Base-by-base conservation (phyloP, 2,329 filamentous ascomycete genomes). In the Trichophyton schoenleinii region DNA sequence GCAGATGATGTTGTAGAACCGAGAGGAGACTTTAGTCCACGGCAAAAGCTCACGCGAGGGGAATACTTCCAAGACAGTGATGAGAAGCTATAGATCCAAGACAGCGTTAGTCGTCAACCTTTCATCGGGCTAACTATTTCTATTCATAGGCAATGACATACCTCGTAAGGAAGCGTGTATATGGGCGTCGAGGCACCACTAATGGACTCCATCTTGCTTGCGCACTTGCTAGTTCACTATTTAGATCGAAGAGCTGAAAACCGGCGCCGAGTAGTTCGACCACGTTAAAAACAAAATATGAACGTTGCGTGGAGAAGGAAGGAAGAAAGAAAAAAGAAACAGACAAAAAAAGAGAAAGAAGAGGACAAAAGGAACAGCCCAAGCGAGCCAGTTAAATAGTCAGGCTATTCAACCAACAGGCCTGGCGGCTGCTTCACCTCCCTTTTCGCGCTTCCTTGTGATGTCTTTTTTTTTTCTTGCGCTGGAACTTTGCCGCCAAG, bases 1-100 rank as follows among this genome's bases (percentile, higher is more conserved):
- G 52, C 52, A 55, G 52, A 55, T 55, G 13, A 55, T 36, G 13
- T 55, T 55, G 52, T 55, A 55, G 52, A 55, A 55, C 28, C 31
- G 52, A 36, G 52, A 55, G 6, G 52, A 55, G 15, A 55, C 52
- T 7, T 34, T 34, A 1, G 52, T 55, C 52, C 52, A 55, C 6
- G 28, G 52, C 52, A 55, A 18, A 36, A 55, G 25, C 52, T 55
- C 52, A 20, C 52, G 52, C 7, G 52, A 55, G 13, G 52, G n/a
- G 28, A 55, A 55, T 9, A 7, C 28, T 36, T 55, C 52, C 3
- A 55, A n/a, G 52, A 55, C n/a, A 13, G 28, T 55, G n/a, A 55
- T 38, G 52, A 55, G 52, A 38, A 55, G 25, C 52, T 55, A 36
- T n/a, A 55, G 4, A 36, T 11, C 18, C n/a, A n/a, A n/a, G 22